Conservation (phyloP, 768 basidiomycete species). For the Lentinula guzmanii region DNA sequence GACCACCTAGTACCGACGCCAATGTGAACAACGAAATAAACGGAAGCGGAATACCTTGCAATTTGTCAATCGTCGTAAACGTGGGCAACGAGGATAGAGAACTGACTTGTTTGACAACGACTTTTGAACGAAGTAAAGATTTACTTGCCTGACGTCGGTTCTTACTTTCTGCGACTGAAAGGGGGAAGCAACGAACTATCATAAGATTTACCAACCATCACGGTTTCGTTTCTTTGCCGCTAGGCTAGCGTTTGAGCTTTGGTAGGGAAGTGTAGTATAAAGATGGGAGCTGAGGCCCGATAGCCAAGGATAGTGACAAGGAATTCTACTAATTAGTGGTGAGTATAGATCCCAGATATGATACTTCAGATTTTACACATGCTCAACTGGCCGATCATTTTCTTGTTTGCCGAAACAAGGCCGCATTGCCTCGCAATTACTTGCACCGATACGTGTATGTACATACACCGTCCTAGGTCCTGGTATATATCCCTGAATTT, state of each 20-base stretch:
- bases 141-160: background rate
- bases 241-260: background rate
- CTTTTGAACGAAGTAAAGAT: background rate
- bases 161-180: background rate
- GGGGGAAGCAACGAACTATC: slow-evolving; percentile 1
- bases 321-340: background rate
- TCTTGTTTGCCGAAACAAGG: slow-evolving; percentile 4
- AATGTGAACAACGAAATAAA: background rate
- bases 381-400: slow-evolving; percentile 1
- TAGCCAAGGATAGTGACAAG: background rate
- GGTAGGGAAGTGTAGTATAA: background rate
- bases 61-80: background rate
- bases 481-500: background rate
- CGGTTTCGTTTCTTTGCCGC: slow-evolving; percentile 1
- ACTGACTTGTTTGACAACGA: background rate
- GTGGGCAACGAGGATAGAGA: background rate
- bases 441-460: background rate
- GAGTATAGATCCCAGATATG: slow-evolving; percentile 4
- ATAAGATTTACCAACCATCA: background rate
- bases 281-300: background rate
- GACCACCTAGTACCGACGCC: background rate
- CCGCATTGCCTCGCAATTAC: slow-evolving; percentile 5
- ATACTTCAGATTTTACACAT: slow-evolving; percentile 2
- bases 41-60: background rate
- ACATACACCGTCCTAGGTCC: background rate